Base-by-base conservation (phyloP, 2,329 filamentous ascomycete species). In the Paraphoma sp. region DNA sequence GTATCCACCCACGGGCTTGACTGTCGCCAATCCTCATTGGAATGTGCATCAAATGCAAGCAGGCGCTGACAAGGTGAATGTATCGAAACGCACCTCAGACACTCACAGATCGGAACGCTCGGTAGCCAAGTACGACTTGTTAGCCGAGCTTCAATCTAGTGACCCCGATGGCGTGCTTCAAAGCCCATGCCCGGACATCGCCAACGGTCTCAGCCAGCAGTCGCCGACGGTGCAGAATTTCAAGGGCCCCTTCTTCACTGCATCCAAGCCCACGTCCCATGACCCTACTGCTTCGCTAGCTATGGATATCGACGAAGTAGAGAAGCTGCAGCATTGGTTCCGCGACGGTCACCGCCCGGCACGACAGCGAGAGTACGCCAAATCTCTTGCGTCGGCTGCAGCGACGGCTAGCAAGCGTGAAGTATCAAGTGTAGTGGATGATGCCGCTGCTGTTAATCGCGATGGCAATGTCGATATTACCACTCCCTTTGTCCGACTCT, bases 251-350 rank as follows among this genome's bases (percentile, higher is more conserved):
- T 78, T 76, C 64, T 78, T 78, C 56, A 63, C 66, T 3, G 69
- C 70, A 23, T 63, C 63, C 2, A 68, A 65, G 45, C 72, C 74
- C 7, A 74, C 69, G 7, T 56, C 66, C 1, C 55, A 64, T 40
- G 65, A 72, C 29, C 70, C 67, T 14, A 71, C 64, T n/a, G 60
- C 62, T 2, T 63, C 60, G 10, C 61, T 71, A 6, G 59, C 68
- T 6, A 45, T 64, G 17, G 66, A 57, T 10, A 61, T 67, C 31
- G 62, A 58, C n/a, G 67, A 72, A 16, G 73, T 76, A 23, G 68
- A 77, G 29, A 73, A 76, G 50, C 65, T 81, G 6, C 51, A 60
- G n/a, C 70, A 75, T n/a, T 82, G 79, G 79, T 81, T 74, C 59
- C 72, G 62, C 14, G 65, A 73, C 54, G 68, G 70, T 10, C 63